Conservation (phyloP, 371 early-diverging fungal genomes). For the Apophysomyces trapeziformis region DNA sequence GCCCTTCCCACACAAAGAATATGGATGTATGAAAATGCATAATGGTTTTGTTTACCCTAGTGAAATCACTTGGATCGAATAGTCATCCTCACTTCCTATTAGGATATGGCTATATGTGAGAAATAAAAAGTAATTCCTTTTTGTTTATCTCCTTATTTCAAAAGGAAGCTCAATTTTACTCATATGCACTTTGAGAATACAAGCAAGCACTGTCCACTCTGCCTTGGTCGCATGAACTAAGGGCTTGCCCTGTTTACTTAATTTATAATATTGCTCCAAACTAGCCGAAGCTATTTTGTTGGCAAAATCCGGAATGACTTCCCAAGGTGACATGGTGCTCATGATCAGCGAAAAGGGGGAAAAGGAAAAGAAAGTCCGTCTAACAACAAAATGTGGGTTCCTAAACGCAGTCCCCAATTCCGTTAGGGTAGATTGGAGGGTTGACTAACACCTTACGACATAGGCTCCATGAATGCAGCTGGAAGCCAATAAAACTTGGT, state of each 20-base stretch:
- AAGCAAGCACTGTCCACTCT: constrained; percentile 89
- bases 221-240: constrained; percentile 45
- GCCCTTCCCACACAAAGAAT: neutral
- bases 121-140: constrained; percentile 2
- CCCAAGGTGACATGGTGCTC: constrained; percentile 21
- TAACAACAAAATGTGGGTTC: too few species aligned
- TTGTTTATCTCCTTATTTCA: neutral
- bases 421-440: too few species aligned
- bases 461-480: too few species aligned
- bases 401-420: too few species aligned
- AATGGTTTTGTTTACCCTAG: constrained; percentile 57
- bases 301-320: constrained; percentile 32
- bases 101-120: constrained; percentile 6
- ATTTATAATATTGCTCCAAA: constrained; percentile 37
- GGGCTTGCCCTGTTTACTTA: constrained; percentile 80
- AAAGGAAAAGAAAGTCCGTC: too few species aligned
- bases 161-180: constrained; percentile 12
- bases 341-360: neutral
- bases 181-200: constrained; percentile 58
- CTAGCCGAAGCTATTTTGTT: constrained; percentile 34
- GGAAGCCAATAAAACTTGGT: too few species aligned
- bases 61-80: constrained; percentile 61
- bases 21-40: neutral
- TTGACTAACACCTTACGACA: too few species aligned
- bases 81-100: constrained; percentile 28